Evolutionary conservation across 2,329 filamentous ascomycete genomes (phyloP), one percentile per base, ranked within the genome.

Genomic region (Nemania sp.): DNA sequence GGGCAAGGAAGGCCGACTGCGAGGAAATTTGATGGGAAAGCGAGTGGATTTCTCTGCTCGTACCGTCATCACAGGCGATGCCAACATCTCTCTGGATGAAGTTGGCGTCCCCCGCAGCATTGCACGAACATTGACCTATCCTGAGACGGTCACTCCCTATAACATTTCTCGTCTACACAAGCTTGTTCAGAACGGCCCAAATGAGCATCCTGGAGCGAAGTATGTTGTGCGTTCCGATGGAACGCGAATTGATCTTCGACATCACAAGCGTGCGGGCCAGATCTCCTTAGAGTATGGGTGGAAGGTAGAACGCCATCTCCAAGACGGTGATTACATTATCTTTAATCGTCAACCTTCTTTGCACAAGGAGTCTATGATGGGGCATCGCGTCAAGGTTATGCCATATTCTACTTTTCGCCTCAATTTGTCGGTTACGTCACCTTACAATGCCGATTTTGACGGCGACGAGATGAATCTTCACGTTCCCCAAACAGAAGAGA

Each of bases 321-420:
- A 96, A 71, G 92, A 97, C 71, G 94, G 94, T 59, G 95, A 99
- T 77, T 96, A 92, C 67, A 98, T 99, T 78, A 93, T 99, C 73
- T 99, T 99, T 87, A 99, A 99, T 77, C 95, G 95, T 83, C 95
- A 99, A 75, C 95, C 95, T 0, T 99, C 95, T 37, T 83, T 99
- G 72, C 95, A 99, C 83, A 99, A 99, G 78, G 95, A 99, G 75
- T 99, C 95, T 62, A 99, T 99, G 95, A 99, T 99, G 96, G 95
- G 92, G 77, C 95, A 99, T 78, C 88, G 92, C 70, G 95, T 99
- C 65, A 89, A 90, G 62, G 95, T 99, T 63, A 98, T 99, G 93
- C 95, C 95, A 2, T 99, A 97, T 77, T 99, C 95, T 5, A 99
- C 95, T 1, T 99, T 99, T 82, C 89, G 95, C 65, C 85, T 99